These are phyloP conservation scores for Gliomastix tumulicola DNA, from an alignment of 2,329 filamentous ascomycete species.

Conservation along the genomic window DNA sequence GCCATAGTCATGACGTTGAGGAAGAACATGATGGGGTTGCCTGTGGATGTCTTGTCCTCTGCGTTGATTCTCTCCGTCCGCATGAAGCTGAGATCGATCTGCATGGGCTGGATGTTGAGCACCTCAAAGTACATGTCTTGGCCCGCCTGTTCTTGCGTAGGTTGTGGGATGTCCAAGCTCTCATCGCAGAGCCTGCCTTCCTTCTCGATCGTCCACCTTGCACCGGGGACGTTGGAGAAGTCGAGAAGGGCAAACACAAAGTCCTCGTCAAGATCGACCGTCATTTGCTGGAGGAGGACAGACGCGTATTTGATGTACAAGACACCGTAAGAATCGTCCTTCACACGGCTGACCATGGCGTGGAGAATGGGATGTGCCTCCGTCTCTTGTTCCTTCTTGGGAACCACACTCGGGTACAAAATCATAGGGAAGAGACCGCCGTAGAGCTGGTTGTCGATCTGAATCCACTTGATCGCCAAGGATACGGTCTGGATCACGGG, in stretches of 20 bases:
- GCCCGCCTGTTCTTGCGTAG: conserved; percentile 72
- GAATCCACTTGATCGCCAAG: conserved; percentile 93
- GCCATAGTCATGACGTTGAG: conserved; percentile 99
- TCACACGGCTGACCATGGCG: conserved; percentile 84
- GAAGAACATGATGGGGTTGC: conserved; percentile 97
- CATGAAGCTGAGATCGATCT: conserved; percentile 94
- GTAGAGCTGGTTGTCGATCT: conserved; percentile 97
- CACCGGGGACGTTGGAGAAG: conserved; percentile 87
- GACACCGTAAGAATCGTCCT: conserved; percentile 97
- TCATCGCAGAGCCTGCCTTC: conserved; percentile 87
- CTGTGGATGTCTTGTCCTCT: conserved; percentile 84
- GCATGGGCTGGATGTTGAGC: conserved; percentile 95
- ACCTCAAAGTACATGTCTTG: conserved; percentile 98
- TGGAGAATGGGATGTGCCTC: conserved; percentile 94
- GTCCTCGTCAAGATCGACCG: conserved; percentile 92
- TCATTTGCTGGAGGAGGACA: conserved; percentile 93
- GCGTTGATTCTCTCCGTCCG: conserved; percentile 94
- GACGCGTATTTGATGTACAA: conserved; percentile 98
- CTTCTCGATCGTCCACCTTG: conserved; percentile 62
- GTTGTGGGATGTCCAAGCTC: conserved; percentile 84
- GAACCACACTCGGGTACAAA: conserved; percentile 93
- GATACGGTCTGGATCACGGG: conserved; percentile 86
- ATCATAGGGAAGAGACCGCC: conserved; percentile 97
- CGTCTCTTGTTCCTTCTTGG: conserved; percentile 93
- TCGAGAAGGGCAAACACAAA: conserved; percentile 96